These are phyloP conservation scores for Spathaspora girioi DNA, from an alignment of 805 yeast genomes.

Conservation along the genomic window DNA sequence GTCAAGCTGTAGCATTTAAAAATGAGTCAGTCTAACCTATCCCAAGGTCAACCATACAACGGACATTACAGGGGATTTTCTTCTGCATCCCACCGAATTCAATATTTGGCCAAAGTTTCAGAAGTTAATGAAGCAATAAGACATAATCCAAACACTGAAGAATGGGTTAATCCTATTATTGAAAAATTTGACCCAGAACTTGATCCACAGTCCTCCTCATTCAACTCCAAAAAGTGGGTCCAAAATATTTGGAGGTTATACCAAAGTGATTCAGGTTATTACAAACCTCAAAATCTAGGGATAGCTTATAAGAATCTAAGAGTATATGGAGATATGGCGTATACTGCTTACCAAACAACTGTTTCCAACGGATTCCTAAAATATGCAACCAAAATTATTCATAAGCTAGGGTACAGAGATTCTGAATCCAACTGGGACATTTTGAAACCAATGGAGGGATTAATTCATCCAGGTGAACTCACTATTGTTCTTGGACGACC, in stretches of 20 bases:
- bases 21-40: not conserved
- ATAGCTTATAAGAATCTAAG: slow-evolving; percentile 51
- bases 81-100: slow-evolving; percentile 4
- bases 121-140: not conserved
- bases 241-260: slow-evolving; percentile 51
- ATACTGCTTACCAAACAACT: slow-evolving; percentile 58
- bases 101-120: slow-evolving; percentile 3
- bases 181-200: slow-evolving; percentile 34
- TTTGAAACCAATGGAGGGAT: slow-evolving; percentile 64
- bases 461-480: slow-evolving; percentile 58
- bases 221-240: slow-evolving; percentile 58
- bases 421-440: slow-evolving; percentile 39
- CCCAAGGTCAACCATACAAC: slow-evolving; percentile 5
- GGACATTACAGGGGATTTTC: slow-evolving; percentile 6
- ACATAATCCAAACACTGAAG: not conserved
- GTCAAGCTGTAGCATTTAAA: not conserved
- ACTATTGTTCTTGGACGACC: slow-evolving; percentile 77
- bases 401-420: not conserved
- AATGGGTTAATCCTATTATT: slow-evolving; percentile 7
- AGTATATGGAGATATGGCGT: slow-evolving; percentile 55
- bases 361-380: slow-evolving; percentile 33
- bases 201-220: slow-evolving; percentile 51
- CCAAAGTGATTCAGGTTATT: slow-evolving; percentile 51
- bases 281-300: slow-evolving; percentile 55
- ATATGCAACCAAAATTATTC: slow-evolving; percentile 1